phyloP scores from a whole-genome alignment of 768 basidiomycete genomes.

The Leccinum disarticulatum region DNA sequence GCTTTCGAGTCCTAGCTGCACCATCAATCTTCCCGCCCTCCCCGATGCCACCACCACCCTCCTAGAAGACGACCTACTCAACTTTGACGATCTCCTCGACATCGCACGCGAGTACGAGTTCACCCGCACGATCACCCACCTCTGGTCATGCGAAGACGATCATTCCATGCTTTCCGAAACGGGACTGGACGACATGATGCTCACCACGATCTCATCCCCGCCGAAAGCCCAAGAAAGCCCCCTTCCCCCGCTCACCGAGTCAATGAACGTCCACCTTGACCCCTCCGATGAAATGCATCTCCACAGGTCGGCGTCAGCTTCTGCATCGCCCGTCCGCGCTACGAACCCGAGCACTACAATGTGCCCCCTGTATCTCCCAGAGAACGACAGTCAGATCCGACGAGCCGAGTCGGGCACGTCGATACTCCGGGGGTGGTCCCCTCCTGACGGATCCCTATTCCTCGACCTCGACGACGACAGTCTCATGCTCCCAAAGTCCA shows the following conservation, averaged over 20 bases:
- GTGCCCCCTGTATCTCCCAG: neutral
- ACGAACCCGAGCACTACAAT: neutral
- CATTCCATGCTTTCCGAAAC: constrained; percentile 5
- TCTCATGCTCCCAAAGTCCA: constrained; percentile 11
- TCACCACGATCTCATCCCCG: constrained; percentile 10
- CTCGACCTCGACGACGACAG: constrained; percentile 25
- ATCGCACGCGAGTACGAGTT: constrained; percentile 32
- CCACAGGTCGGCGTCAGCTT: neutral
- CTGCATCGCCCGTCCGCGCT: neutral
- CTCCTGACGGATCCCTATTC: constrained; percentile 25
- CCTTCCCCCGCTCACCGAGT: neutral
- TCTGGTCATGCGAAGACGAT: constrained; percentile 22
- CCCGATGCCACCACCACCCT: neutral
- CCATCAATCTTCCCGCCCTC: constrained; percentile 4
- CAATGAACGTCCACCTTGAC: constrained; percentile 1
- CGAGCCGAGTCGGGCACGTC: neutral
- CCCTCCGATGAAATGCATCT: neutral
- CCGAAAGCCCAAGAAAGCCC: constrained; percentile 7
- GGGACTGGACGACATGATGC: constrained; percentile 18
- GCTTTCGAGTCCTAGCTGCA: constrained; percentile 19
- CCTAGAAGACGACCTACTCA: constrained; percentile 12
- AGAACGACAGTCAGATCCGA: constrained; percentile 4
- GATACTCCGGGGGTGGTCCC: constrained; percentile 26
- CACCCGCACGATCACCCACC: constrained; percentile 20
- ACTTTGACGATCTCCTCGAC: constrained; percentile 30